A percentile compares a stretch with the other conserved stretches of the same genome.
These are phyloP conservation scores for Mycena rosella DNA, from an alignment of 768 basidiomycete species.

Conservation along the genomic window DNA sequence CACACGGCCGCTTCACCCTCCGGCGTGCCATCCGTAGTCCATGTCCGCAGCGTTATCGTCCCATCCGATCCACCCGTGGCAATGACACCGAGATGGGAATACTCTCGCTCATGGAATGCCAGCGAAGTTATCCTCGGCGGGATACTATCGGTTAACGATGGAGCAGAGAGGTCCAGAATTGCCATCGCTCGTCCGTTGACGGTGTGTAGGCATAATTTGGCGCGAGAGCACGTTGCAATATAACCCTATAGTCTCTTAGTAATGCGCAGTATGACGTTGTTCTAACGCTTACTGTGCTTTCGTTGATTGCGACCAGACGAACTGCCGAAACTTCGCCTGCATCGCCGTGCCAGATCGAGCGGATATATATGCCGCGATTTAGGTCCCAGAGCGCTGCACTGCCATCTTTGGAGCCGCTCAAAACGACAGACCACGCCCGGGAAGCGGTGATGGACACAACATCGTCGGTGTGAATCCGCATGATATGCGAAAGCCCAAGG, in stretches of 20 bases:
- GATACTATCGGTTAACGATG: constrained; percentile 57
- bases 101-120: constrained; percentile 92
- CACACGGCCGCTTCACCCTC: constrained; percentile 76
- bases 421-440: constrained; percentile 82
- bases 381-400: constrained; percentile 92
- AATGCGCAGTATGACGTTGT: background rate
- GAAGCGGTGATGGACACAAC: constrained; percentile 80
- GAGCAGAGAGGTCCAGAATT: constrained; percentile 68
- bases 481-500: constrained; percentile 71
- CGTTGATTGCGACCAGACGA: constrained; percentile 82
- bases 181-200: constrained; percentile 88
- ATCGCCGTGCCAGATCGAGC: constrained; percentile 81
- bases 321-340: constrained; percentile 59
- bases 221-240: constrained; percentile 84
- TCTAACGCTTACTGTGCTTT: constrained; percentile 77
- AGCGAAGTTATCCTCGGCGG: constrained; percentile 77
- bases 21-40: constrained; percentile 83
- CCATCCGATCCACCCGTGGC: constrained; percentile 85
- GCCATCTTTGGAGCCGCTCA: constrained; percentile 90
- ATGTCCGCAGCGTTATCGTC: constrained; percentile 83
- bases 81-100: constrained; percentile 80
- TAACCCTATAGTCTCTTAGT: constrained; percentile 70
- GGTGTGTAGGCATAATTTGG: constrained; percentile 83
- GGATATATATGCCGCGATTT: constrained; percentile 83
- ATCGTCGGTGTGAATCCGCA: constrained; percentile 82